A percentile compares a stretch with the other conserved stretches of the same genome.
Evolutionary conservation across 345 rosid species (phyloP).

Genomic region (Chamaenerion angustifolium): DNA sequence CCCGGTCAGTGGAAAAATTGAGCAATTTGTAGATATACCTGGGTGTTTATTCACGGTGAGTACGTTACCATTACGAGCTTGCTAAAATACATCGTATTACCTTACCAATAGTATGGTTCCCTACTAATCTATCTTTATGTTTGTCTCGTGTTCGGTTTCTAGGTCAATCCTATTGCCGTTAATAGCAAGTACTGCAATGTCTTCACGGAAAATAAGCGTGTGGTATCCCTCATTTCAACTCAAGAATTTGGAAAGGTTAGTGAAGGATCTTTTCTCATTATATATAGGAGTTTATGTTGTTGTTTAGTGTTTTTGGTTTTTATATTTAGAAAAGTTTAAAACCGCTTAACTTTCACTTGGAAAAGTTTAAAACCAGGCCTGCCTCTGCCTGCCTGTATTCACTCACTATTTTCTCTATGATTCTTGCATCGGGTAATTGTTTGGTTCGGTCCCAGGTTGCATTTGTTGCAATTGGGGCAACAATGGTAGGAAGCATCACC

Average conservation of each 20-base stretch:
- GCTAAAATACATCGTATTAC: background rate
- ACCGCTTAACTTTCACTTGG: too few relatives aligned
- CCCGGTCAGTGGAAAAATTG: constrained; percentile 76
- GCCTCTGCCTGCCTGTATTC: too few relatives aligned
- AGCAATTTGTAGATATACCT: constrained; percentile 40
- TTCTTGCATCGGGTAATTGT: too few relatives aligned
- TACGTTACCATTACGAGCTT: background rate
- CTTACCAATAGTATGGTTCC: background rate
- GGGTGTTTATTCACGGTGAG: constrained; percentile 78
- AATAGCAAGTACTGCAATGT: constrained; percentile 93
- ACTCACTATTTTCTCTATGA: too few relatives aligned
- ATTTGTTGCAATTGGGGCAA: constrained; percentile 87
- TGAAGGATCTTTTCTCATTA: background rate
- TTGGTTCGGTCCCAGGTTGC: constrained; percentile 42
- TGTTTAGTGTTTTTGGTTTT: background rate
- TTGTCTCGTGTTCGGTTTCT: constrained; percentile 7
- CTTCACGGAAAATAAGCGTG: constrained; percentile 81
- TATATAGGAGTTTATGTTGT: background rate
- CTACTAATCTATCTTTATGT: background rate
- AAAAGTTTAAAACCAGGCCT: too few relatives aligned
- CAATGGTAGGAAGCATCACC: constrained; percentile 90
- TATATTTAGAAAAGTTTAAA: background rate
- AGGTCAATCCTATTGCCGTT: constrained; percentile 96
- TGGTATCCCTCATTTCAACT: constrained; percentile 54
- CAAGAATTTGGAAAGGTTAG: constrained; percentile 74